phyloP scores from a whole-genome alignment of 176 grass and related monocot genomes.

The Zea luxurians region DNA sequence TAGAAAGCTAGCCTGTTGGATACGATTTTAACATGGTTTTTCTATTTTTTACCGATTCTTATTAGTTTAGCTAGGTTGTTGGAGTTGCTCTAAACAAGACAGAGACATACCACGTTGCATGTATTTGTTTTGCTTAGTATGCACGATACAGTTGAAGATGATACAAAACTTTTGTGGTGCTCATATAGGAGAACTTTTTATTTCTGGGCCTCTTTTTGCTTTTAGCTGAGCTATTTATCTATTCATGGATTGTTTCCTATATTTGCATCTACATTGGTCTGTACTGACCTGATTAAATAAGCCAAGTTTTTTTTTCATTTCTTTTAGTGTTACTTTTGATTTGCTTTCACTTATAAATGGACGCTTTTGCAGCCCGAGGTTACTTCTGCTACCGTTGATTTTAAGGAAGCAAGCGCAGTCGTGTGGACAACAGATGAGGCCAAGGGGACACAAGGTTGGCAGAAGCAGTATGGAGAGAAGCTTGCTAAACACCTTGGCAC shows the following conservation, averaged over 20 bases:
- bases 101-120: background rate
- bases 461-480: constrained; percentile 67
- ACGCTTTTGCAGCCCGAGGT: constrained; percentile 60
- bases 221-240: background rate
- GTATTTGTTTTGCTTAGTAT: background rate
- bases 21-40: too few species aligned
- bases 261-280: background rate
- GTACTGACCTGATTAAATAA: background rate
- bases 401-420: constrained; percentile 60
- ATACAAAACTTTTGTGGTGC: background rate
- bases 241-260: background rate
- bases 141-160: background rate
- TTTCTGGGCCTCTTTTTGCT: background rate
- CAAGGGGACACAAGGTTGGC: constrained; percentile 57
- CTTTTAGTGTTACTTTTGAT: constrained; percentile 1
- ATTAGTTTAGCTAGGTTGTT: too few species aligned
- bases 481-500: constrained; percentile 80
- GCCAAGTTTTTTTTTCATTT: background rate
- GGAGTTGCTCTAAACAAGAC: too few species aligned
- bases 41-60: too few species aligned
- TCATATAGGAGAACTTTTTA: background rate
- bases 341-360: background rate
- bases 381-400: constrained; percentile 63
- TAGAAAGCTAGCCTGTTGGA: too few species aligned
- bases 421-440: constrained; percentile 62